A percentile compares a stretch with the other conserved stretches of the same genome.
phyloP scores from a whole-genome alignment of 1,284 basidiomycete genomes.

The Rhodotorula sp. region DNA sequence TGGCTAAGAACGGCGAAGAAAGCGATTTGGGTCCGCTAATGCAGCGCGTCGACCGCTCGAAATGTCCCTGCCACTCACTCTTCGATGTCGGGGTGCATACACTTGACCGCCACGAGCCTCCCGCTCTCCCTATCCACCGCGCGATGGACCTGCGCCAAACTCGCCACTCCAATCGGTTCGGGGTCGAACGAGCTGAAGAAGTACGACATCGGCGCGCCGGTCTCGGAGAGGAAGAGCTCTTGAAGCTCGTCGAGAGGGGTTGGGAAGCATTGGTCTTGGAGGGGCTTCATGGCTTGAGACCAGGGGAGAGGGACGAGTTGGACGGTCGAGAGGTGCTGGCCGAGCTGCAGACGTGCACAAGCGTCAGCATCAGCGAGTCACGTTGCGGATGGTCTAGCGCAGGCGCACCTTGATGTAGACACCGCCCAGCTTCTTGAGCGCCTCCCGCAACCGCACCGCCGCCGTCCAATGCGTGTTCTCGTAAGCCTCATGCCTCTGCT shows the following conservation, averaged over 20 bases:
- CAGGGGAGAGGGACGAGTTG: constrained; percentile 66
- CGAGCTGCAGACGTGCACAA: constrained; percentile 50
- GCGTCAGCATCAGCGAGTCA: background rate
- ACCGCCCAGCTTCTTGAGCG: constrained; percentile 84
- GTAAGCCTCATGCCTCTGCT: constrained; percentile 57
- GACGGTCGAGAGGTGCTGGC: constrained; percentile 74
- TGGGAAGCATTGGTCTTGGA: constrained; percentile 65
- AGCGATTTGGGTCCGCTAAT: background rate
- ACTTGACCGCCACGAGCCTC: constrained; percentile 84
- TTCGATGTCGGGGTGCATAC: constrained; percentile 92
- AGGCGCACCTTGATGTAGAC: constrained; percentile 81
- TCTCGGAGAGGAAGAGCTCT: constrained; percentile 67
- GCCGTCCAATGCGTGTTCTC: constrained; percentile 63
- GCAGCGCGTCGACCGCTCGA: too few relatives aligned
- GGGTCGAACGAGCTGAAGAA: constrained; percentile 75
- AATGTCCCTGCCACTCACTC: constrained; percentile 10
- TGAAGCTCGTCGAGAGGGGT: constrained; percentile 70
- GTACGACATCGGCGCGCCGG: constrained; percentile 54
- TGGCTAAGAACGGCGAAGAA: background rate
- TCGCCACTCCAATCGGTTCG: constrained; percentile 90
- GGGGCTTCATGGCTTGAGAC: constrained; percentile 58
- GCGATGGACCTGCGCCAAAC: constrained; percentile 88
- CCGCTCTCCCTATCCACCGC: constrained; percentile 71
- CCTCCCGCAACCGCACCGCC: constrained; percentile 70
- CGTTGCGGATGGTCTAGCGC: background rate